Base-by-base conservation (phyloP, 2,329 filamentous ascomycete genomes). In the Bipolaris oryzae region DNA sequence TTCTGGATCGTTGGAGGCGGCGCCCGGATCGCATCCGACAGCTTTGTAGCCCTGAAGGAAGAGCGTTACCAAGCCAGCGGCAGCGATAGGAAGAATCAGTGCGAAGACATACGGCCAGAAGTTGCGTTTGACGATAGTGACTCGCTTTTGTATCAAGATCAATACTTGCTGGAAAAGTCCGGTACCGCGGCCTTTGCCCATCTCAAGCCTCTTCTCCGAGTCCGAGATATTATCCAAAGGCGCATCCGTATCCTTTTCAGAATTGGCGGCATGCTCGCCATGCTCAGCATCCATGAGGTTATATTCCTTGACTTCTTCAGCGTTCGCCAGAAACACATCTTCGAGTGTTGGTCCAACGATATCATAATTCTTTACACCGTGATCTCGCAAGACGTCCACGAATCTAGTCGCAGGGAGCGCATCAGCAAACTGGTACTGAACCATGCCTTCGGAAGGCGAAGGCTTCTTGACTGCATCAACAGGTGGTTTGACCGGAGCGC, bases 261-360 rank as follows among this genome's bases (percentile, higher is more conserved):
- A 46, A 2, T 63, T 42, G 6, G 60, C 31, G 53, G 70, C 59
- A 15, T 63, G 54, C 25, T 72, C 68, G 5, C 58, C 66, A 11
- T 57, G 59, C 10, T 69, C 71, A 16, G 66, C 64, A 34, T 68
- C 66, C 62, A 70, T 64, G 5, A 74, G 63, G 11, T 73, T 61
- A 62, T 89, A 85, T 5, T 82, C 82, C 54, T 81, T 83, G 57
- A 92, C 84, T 73, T 96, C 92, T 69, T 94, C 90, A 0, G 92
- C 91, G 37, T 96, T 82, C 62, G 91, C 88, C 21, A 97, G 78
- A 75, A 97, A 97, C 0, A 96, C 92, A 64, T 96, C 92, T 73
- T 97, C 94, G 38, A 97, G 92, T 0, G 91, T 96, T 0, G 93
- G 94, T 0, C 92, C 92, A 15, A 89, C 90, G 63, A 96, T 90